Evolutionary conservation across 345 rosid species (phyloP).

Genomic region (Sonneratia caseolaris): DNA sequence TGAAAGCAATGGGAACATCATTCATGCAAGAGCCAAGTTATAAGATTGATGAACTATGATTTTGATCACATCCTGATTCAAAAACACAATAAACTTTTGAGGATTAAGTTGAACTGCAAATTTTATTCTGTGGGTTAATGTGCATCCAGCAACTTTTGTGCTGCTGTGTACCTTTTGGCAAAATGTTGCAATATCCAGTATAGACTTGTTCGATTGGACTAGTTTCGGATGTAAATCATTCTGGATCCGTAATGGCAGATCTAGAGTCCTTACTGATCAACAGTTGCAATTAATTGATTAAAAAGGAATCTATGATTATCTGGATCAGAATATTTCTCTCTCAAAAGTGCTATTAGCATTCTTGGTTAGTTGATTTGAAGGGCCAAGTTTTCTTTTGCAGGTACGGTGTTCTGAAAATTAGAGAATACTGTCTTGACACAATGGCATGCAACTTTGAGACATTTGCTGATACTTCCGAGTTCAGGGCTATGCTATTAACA

Average conservation of each 20-base stretch:
- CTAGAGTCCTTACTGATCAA: too few species aligned
- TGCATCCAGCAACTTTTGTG: too few species aligned
- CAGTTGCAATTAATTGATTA: neutral
- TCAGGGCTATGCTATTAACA: slow-evolving; percentile 82
- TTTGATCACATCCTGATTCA: neutral
- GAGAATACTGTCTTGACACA: slow-evolving; percentile 75
- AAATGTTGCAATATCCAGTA: too few species aligned
- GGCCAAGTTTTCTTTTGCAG: slow-evolving; percentile 24
- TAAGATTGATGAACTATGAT: neutral
- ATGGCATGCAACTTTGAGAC: slow-evolving; percentile 88
- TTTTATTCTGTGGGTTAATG: too few species aligned
- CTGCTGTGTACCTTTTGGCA: too few species aligned
- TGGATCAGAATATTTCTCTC: neutral
- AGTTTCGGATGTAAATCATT: too few species aligned
- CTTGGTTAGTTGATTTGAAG: neutral
- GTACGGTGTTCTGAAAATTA: slow-evolving; percentile 85
- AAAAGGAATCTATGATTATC: neutral
- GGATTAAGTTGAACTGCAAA: too few species aligned
- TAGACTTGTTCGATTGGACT: too few species aligned
- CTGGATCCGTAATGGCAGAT: too few species aligned
- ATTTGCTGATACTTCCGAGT: slow-evolving; percentile 66
- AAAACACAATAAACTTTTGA: neutral
- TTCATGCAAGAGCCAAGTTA: neutral
- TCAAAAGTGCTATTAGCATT: neutral
- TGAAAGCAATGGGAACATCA: neutral